A percentile compares a stretch with the other conserved stretches of the same genome.
phyloP scores from a whole-genome alignment of 1,139 yeast species.

The Saccharomyces hybrid region DNA sequence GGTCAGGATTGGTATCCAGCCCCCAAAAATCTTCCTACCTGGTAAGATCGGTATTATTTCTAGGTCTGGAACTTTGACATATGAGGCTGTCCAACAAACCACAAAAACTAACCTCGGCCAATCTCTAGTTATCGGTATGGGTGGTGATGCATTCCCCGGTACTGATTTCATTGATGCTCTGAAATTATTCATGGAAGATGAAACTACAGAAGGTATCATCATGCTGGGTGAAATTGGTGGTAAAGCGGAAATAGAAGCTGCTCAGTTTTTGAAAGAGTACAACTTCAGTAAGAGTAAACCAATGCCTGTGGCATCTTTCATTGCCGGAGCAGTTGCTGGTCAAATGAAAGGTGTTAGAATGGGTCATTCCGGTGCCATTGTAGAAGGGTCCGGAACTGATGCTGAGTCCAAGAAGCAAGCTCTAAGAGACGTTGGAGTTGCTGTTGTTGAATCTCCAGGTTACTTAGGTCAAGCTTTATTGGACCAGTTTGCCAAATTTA shows the following conservation, averaged over 20 bases:
- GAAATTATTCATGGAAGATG: constrained; percentile 81
- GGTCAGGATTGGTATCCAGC: constrained; percentile 99
- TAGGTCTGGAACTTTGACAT: constrained; percentile 95
- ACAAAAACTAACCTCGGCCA: constrained; percentile 95
- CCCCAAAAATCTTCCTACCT: constrained; percentile 82
- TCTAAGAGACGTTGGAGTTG: constrained; percentile 83
- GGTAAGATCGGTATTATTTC: constrained; percentile 95
- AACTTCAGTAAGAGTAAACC: constrained; percentile 82
- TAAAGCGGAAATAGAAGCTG: constrained; percentile 97
- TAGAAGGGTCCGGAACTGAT: constrained; percentile 98
- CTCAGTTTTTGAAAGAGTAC: constrained; percentile 86
- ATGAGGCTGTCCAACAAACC: constrained; percentile 99
- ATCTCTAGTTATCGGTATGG: constrained; percentile 96
- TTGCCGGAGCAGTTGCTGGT: constrained; percentile 98
- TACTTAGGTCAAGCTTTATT: constrained; percentile 91
- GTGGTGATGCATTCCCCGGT: constrained; percentile 99
- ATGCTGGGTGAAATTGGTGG: constrained; percentile 99
- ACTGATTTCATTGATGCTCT: constrained; percentile 96
- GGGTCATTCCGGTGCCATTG: constrained; percentile 99
- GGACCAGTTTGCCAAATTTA: constrained; percentile 61
- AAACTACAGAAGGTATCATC: constrained; percentile 93
- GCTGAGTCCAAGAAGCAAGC: constrained; percentile 96
- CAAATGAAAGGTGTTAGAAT: constrained; percentile 91
- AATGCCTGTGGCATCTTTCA: constrained; percentile 96
- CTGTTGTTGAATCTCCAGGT: constrained; percentile 95